Percentiles rank a stretch among this genome's conserved stretches.
Conservation (phyloP, 208 protist genomes). For the Angomonas ambiguus region DNA sequence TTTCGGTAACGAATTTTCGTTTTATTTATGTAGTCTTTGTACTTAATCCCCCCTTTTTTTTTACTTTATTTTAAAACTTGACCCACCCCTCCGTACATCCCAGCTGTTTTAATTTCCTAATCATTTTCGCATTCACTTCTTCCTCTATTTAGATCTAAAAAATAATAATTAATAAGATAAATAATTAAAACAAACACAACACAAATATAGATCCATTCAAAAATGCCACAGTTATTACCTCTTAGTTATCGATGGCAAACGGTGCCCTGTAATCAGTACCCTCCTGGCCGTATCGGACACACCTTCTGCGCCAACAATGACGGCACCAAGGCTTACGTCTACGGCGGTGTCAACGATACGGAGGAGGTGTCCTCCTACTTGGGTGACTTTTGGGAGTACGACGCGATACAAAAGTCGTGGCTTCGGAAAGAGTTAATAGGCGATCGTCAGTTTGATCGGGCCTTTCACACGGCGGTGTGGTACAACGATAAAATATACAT, state of each 20-base stretch:
- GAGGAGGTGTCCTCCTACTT: conserved; percentile 78
- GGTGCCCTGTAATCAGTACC: conserved; percentile 39
- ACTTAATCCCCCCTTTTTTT: not conserved
- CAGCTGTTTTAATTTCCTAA: too few relatives aligned
- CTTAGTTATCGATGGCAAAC: conserved; percentile 29
- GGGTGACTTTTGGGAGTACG: conserved; percentile 78
- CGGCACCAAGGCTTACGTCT: conserved; percentile 76
- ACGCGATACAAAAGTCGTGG: conserved; percentile 67
- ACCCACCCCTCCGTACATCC: too few relatives aligned
- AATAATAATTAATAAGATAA: too few relatives aligned
- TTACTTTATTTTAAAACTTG: too few relatives aligned
- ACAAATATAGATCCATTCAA: too few relatives aligned
- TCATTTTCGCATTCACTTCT: too few relatives aligned
- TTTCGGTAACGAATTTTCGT: not conserved
- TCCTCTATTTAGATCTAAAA: too few relatives aligned
- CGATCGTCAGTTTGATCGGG: conserved; percentile 59
- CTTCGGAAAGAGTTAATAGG: conserved; percentile 46
- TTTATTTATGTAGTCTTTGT: not conserved
- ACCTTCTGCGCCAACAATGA: conserved; percentile 68
- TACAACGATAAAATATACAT: conserved; percentile 63
- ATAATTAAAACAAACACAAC: too few relatives aligned
- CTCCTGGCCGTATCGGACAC: conserved; percentile 82
- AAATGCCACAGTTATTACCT: conserved; percentile 25
- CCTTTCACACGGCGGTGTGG: conserved; percentile 84
- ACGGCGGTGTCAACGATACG: conserved; percentile 82